phyloP scores from a whole-genome alignment of 768 basidiomycete species.

The Paxillus ammoniavirescens region DNA sequence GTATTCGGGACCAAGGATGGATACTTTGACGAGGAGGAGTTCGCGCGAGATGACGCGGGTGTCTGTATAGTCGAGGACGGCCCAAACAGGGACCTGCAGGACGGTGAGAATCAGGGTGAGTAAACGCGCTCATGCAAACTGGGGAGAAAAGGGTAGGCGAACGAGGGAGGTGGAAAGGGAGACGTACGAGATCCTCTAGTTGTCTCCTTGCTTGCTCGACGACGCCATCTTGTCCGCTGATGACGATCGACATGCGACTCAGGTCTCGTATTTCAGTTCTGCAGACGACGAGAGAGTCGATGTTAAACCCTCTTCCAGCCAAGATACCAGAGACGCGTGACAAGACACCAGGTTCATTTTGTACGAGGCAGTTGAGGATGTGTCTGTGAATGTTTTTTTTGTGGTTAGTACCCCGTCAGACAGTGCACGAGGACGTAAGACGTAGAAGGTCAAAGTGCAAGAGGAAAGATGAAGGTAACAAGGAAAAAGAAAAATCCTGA shows the following conservation, averaged over 20 bases:
- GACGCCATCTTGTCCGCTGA: conserved; percentile 95
- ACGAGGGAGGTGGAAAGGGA: neutral
- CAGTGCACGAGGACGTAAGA: no score
- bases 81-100: conserved; percentile 94
- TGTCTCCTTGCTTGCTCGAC: conserved; percentile 96
- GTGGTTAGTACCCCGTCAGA: no score
- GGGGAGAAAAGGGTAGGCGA: neutral
- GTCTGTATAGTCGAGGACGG: conserved; percentile 95
- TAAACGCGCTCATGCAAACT: neutral
- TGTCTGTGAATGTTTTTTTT: conserved; percentile 53
- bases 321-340: conserved; percentile 97
- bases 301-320: conserved; percentile 96
- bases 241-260: conserved; percentile 96
- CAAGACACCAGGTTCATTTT: conserved; percentile 99
- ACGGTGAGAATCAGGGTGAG: neutral
- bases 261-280: conserved; percentile 96
- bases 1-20: conserved; percentile 96
- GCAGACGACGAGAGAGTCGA: conserved; percentile 98
- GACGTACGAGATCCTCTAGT: conserved; percentile 89
- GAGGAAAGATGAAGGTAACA: conserved; percentile 4
- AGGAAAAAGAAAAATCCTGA: neutral
- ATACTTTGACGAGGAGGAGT: conserved; percentile 92
- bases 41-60: conserved; percentile 91
- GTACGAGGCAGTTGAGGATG: conserved; percentile 95
- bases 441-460: neutral